phyloP scores from a whole-genome alignment of 1,284 basidiomycete genomes.

The Meira nashicola region DNA sequence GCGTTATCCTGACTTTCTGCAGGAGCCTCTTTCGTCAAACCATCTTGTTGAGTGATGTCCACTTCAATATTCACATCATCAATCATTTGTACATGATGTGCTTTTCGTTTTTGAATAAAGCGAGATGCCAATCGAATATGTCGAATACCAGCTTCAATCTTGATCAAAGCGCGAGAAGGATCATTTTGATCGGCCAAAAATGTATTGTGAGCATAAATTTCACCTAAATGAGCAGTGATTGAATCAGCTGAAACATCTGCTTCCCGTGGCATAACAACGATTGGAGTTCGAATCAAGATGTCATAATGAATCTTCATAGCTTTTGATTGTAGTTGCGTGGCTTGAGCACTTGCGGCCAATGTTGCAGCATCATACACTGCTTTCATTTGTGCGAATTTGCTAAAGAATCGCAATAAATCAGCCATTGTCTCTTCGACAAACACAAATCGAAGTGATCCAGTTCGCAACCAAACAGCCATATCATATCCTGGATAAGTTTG shows the following conservation, averaged over 20 bases:
- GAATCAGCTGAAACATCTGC: slow-evolving; percentile 66
- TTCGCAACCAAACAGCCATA: slow-evolving; percentile 74
- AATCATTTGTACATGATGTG: slow-evolving; percentile 66
- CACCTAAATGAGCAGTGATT: slow-evolving; percentile 78
- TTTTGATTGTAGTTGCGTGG: slow-evolving; percentile 62
- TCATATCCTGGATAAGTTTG: slow-evolving; percentile 74
- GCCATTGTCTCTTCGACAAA: slow-evolving; percentile 83
- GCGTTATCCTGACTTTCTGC: slow-evolving; percentile 1
- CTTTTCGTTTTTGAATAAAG: slow-evolving; percentile 31
- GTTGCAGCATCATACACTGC: slow-evolving; percentile 93
- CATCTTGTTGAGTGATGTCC: slow-evolving; percentile 62
- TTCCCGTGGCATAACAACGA: slow-evolving; percentile 74
- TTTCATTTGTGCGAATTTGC: slow-evolving; percentile 71
- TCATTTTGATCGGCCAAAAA: slow-evolving; percentile 60
- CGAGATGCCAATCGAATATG: slow-evolving; percentile 69
- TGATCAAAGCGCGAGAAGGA: slow-evolving; percentile 50
- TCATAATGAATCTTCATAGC: slow-evolving; percentile 79
- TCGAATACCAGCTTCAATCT: slow-evolving; percentile 70
- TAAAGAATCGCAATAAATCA: slow-evolving; percentile 76
- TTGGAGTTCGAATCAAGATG: slow-evolving; percentile 83
- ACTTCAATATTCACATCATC: slow-evolving; percentile 81
- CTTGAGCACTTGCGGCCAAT: slow-evolving; percentile 82
- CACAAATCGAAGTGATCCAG: slow-evolving; percentile 86
- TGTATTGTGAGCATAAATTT: slow-evolving; percentile 76
- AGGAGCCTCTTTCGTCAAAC: slow-evolving; percentile 17